Percentiles rank a stretch among this genome's conserved stretches.
phyloP scores from a whole-genome alignment of 306 rosid species.

The Coriaria nepalensis region DNA sequence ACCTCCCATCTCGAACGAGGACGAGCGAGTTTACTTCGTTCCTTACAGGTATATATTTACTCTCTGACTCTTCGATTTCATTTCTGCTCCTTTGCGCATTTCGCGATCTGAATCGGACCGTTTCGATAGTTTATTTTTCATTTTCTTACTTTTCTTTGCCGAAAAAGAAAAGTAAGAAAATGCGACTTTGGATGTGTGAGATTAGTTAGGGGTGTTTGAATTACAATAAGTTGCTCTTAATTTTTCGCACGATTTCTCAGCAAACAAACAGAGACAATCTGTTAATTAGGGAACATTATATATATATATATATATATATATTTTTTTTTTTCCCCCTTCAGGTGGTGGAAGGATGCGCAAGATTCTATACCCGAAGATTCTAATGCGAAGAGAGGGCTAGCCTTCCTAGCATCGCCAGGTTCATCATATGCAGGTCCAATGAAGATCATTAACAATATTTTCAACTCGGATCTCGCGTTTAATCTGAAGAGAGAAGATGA shows the following conservation, averaged over 20 bases:
- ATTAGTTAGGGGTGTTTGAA: slow-evolving; percentile 3
- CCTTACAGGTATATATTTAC: slow-evolving; percentile 62
- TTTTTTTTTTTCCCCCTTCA: slow-evolving; percentile 24
- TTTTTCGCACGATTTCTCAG: slow-evolving; percentile 3
- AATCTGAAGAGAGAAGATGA: slow-evolving; percentile 73
- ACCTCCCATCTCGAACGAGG: slow-evolving; percentile 31
- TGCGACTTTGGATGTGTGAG: slow-evolving; percentile 7
- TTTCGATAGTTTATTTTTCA: slow-evolving; percentile 4
- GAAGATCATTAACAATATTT: slow-evolving; percentile 81
- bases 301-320: no score
- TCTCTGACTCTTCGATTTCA: slow-evolving; percentile 15
- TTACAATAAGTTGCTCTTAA: background rate
- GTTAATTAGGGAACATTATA: no score
- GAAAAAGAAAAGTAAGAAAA: background rate
- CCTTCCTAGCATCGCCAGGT: slow-evolving; percentile 41
- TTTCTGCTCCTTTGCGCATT: slow-evolving; percentile 5
- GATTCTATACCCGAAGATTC: slow-evolving; percentile 50
- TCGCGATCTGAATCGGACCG: no score
- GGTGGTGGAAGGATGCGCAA: slow-evolving; percentile 97
- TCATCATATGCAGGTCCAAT: slow-evolving; percentile 66
- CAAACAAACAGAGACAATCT: background rate
- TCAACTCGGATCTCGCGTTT: slow-evolving; percentile 69
- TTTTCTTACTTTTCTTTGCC: slow-evolving; percentile 4
- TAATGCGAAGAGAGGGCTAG: slow-evolving; percentile 45
- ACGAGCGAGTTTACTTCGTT: slow-evolving; percentile 80